Evolutionary conservation across 495 filamentous ascomycete species (phyloP).

Genomic region (Tuber aestivum): DNA sequence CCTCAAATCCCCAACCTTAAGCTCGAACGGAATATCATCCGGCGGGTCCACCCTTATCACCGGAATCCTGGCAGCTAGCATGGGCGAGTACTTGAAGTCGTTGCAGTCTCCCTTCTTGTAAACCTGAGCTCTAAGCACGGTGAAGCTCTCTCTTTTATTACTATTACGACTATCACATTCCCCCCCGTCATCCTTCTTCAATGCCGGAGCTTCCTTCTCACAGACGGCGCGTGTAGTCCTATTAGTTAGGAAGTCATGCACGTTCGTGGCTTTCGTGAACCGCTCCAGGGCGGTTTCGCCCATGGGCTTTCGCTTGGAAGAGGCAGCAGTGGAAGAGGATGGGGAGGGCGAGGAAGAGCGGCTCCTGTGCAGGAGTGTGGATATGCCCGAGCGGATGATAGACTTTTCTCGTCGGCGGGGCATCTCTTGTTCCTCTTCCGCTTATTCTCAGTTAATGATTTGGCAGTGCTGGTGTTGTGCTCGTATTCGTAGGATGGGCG

Average conservation of each 20-base stretch:
- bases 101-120: conserved; percentile 34
- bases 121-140: conserved; percentile 26
- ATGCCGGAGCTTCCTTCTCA: not conserved
- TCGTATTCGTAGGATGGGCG: not conserved
- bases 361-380: not conserved
- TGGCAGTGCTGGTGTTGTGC: not conserved
- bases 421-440: not conserved
- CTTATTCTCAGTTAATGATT: not conserved
- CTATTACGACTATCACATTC: not conserved
- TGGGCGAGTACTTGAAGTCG: conserved; percentile 26
- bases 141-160: conserved; percentile 19
- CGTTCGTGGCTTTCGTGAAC: not conserved
- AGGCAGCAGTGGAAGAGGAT: not conserved
- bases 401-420: not conserved
- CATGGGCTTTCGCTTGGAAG: not conserved
- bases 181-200: not conserved
- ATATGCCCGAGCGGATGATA: not conserved
- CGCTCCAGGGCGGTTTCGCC: not conserved
- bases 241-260: conserved; percentile 5
- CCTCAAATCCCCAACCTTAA: conserved; percentile 13
- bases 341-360: not conserved
- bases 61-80: conserved; percentile 12
- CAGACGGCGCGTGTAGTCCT: not conserved
- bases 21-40: conserved; percentile 30
- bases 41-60: conserved; percentile 25